Evolutionary conservation across 768 basidiomycete species (phyloP).

Genomic region (Coprinopsis marcescibilis): DNA sequence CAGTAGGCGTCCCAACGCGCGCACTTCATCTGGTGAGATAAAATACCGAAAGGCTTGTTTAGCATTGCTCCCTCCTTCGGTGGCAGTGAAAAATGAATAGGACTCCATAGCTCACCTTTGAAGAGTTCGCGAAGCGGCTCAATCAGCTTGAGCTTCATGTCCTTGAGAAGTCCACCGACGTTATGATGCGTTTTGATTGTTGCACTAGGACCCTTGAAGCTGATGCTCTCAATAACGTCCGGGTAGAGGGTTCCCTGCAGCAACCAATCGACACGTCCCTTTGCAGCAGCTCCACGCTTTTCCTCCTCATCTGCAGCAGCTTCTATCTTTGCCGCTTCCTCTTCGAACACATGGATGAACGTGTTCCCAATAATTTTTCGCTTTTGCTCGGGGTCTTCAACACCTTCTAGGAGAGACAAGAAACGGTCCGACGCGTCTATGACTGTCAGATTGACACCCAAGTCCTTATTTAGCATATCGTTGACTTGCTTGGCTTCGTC

Average conservation of each 20-base stretch:
- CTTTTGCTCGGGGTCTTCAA: constrained; percentile 96
- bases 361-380: constrained; percentile 99
- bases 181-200: constrained; percentile 99
- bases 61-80: background rate
- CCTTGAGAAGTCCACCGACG: constrained; percentile 89
- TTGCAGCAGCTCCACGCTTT: constrained; percentile 56
- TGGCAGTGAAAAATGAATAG: constrained; percentile 4
- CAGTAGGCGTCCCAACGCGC: constrained; percentile 85
- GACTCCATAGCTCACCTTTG: constrained; percentile 61
- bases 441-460: constrained; percentile 94
- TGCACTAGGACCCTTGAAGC: constrained; percentile 97
- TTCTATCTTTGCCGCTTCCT: constrained; percentile 88
- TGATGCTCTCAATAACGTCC: constrained; percentile 98
- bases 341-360: constrained; percentile 96
- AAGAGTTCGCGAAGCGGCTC: constrained; percentile 96
- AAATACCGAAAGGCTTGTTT: too few species aligned
- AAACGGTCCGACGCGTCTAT: constrained; percentile 95
- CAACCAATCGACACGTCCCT: constrained; percentile 95
- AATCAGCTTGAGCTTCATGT: constrained; percentile 99
- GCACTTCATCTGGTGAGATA: constrained; percentile 76
- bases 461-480: constrained; percentile 86
- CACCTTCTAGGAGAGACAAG: constrained; percentile 77
- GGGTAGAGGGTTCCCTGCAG: constrained; percentile 98
- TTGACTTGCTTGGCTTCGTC: constrained; percentile 90
- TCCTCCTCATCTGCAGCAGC: constrained; percentile 74